These are phyloP conservation scores for Pezicula radicicola DNA, from an alignment of 2,329 filamentous ascomycete genomes.

Conservation along the genomic window DNA sequence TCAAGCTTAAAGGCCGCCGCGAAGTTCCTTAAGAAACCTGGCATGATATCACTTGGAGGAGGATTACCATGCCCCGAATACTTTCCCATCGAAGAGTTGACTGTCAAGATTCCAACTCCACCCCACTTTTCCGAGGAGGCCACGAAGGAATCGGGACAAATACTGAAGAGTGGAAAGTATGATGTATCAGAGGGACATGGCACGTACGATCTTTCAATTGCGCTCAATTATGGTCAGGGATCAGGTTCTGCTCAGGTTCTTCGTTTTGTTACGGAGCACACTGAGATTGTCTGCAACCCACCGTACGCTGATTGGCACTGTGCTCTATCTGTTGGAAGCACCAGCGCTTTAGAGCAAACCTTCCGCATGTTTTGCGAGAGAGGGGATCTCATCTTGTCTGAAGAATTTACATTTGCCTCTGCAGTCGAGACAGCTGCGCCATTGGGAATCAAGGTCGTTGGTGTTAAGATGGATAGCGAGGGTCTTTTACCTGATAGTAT, in stretches of 20 bases:
- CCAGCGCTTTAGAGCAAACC: constrained; percentile 78
- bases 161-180: constrained; percentile 74
- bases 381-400: constrained; percentile 77
- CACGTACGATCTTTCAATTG: constrained; percentile 74
- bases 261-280: constrained; percentile 91
- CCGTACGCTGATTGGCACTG: constrained; percentile 90
- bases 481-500: constrained; percentile 61
- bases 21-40: constrained; percentile 73
- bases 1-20: constrained; percentile 83
- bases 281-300: constrained; percentile 82
- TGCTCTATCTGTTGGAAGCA: constrained; percentile 80
- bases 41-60: constrained; percentile 86
- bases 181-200: constrained; percentile 62
- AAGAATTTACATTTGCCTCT: constrained; percentile 86
- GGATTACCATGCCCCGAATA: constrained; percentile 86
- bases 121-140: constrained; percentile 70
- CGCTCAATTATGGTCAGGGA: constrained; percentile 90
- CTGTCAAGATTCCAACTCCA: constrained; percentile 67
- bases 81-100: constrained; percentile 84
- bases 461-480: constrained; percentile 63
- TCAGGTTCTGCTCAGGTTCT: constrained; percentile 83
- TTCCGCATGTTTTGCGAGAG: constrained; percentile 77
- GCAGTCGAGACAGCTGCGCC: constrained; percentile 64
- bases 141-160: constrained; percentile 55
- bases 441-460: constrained; percentile 57